Evolutionary conservation across 768 basidiomycete species (phyloP).

Genomic region (Russula griseocarnosa): DNA sequence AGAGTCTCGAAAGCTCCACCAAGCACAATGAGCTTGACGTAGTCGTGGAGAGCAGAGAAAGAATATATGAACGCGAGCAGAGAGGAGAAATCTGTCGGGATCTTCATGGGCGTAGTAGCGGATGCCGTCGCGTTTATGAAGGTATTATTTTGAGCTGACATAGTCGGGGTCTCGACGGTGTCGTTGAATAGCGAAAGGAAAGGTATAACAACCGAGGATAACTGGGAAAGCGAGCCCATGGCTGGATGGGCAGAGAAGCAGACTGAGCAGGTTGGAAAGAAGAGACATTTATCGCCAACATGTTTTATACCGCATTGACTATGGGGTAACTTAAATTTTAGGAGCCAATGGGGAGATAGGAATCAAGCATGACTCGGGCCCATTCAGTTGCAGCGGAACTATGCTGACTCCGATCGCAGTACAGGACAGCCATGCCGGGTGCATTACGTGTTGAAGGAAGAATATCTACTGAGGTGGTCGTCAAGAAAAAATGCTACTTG

Average conservation of each 20-base stretch:
- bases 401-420: neutral
- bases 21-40: conserved; percentile 58
- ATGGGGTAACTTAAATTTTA: neutral
- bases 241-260: neutral
- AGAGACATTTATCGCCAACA: neutral
- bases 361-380: neutral
- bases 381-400: too few species aligned
- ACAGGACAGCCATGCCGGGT: neutral
- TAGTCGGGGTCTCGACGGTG: neutral
- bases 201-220: conserved; percentile 6
- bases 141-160: neutral
- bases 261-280: neutral
- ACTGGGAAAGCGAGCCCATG: conserved; percentile 13
- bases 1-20: conserved; percentile 59
- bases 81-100: conserved; percentile 34
- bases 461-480: too few species aligned
- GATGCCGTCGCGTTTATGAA: neutral
- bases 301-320: neutral
- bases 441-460: too few species aligned
- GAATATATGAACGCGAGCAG: conserved; percentile 48
- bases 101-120: conserved; percentile 7
- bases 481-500: too few species aligned
- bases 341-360: neutral
- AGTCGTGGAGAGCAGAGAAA: conserved; percentile 54
- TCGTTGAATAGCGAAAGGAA: conserved; percentile 11